phyloP scores from a whole-genome alignment of 192 early-diverging fungal species.

The Coemansia aciculifera region DNA sequence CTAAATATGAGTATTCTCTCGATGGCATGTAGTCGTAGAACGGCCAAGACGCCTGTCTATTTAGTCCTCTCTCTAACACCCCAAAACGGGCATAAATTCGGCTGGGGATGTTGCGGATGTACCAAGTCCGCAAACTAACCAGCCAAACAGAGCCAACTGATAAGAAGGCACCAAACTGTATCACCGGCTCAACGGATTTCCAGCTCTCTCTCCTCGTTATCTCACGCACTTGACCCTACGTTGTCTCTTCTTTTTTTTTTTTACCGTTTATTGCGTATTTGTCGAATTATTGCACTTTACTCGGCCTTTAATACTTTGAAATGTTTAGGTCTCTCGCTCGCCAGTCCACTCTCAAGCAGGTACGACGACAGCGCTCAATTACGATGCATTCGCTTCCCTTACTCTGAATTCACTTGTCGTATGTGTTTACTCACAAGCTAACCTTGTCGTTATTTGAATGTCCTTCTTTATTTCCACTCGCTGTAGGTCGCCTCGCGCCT shows the following conservation, averaged over 20 bases:
- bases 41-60: neutral
- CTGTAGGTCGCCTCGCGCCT: conserved; percentile 51
- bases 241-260: neutral
- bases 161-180: neutral
- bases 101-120: neutral
- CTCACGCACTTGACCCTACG: neutral
- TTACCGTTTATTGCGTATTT: conserved; percentile 1
- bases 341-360: conserved; percentile 48
- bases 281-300: conserved; percentile 4
- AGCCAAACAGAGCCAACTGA: neutral
- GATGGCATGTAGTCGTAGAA: neutral
- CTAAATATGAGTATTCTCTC: neutral
- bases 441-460: neutral
- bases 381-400: neutral
- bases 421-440: neutral
- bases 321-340: conserved; percentile 49
- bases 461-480: neutral
- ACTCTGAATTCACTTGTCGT: neutral
- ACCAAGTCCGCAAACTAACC: neutral
- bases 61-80: neutral
- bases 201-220: neutral
- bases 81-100: neutral
- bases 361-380: conserved; percentile 24
- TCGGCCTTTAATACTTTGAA: conserved; percentile 3
- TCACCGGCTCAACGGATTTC: too few species aligned